Conservation (phyloP, 2,329 filamentous ascomycete species). For the Fusarium algeriense region DNA sequence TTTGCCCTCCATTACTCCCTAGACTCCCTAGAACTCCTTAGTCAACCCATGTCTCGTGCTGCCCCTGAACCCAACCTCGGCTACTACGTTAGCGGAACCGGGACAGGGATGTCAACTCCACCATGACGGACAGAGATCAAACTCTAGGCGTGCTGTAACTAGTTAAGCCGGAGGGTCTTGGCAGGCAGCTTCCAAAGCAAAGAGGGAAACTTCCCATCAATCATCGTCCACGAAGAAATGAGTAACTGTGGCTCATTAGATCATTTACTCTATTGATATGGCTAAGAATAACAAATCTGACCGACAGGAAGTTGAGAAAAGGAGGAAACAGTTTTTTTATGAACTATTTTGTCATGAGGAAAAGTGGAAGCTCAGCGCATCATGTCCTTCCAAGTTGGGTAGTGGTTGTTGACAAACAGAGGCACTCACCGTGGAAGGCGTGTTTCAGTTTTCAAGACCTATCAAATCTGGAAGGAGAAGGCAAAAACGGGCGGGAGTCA, state of each 20-base stretch:
- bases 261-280: neutral
- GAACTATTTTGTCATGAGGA: neutral
- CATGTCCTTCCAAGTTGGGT: slow-evolving; percentile 33
- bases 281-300: neutral
- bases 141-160: slow-evolving; percentile 19
- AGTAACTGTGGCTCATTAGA: slow-evolving; percentile 31
- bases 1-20: slow-evolving; percentile 19
- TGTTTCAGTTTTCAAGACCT: slow-evolving; percentile 45
- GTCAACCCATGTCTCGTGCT: slow-evolving; percentile 13
- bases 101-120: slow-evolving; percentile 30
- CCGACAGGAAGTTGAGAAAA: slow-evolving; percentile 1
- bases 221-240: slow-evolving; percentile 25
- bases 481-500: slow-evolving; percentile 5
- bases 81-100: slow-evolving; percentile 33
- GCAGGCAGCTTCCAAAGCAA: slow-evolving; percentile 19
- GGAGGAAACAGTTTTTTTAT: neutral
- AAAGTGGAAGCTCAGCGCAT: slow-evolving; percentile 24
- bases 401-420: slow-evolving; percentile 22
- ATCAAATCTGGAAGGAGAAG: slow-evolving; percentile 34
- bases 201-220: slow-evolving; percentile 38
- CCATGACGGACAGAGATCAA: slow-evolving; percentile 40
- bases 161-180: slow-evolving; percentile 38
- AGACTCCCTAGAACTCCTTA: slow-evolving; percentile 2
- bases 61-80: slow-evolving; percentile 36
- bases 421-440: slow-evolving; percentile 20